Evolutionary conservation across 73 alveolate species (phyloP), one percentile per base, ranked within the genome.

Genomic region (Loxodes magnus): DNA sequence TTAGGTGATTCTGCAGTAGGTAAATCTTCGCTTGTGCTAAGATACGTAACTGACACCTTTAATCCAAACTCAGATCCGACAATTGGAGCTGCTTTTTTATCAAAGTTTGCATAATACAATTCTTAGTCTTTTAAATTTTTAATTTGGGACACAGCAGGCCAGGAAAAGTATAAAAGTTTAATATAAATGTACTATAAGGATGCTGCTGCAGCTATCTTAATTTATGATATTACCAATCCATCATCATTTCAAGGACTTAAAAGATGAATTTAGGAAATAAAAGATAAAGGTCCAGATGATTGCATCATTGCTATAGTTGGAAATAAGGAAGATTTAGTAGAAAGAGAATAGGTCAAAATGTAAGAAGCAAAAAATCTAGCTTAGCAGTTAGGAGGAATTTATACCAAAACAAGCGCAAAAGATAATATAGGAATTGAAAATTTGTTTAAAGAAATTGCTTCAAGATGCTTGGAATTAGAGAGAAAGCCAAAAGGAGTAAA

Each of bases 61-160:
- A n/a, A n/a, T n/a, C n/a, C n/a, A n/a, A n/a, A n/a, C n/a, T n/a
- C n/a, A n/a, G n/a, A n/a, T n/a, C n/a, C n/a, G n/a, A n/a, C n/a
- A n/a, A n/a, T n/a, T n/a, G n/a, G n/a, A n/a, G n/a, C n/a, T n/a
- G n/a, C n/a, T n/a, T n/a, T n/a, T n/a, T n/a, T n/a, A n/a, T n/a
- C n/a, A n/a, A n/a, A n/a, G n/a, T n/a, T n/a, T n/a, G n/a, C n/a
- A n/a, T n/a, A n/a, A n/a, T n/a, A n/a, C n/a, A n/a, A n/a, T n/a
- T n/a, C n/a, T n/a, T n/a, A n/a, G n/a, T n/a, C n/a, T n/a, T n/a
- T n/a, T n/a, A 74, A 16, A 27, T 50, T 12, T 53, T 55, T 21
- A 38, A 80, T 86, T 17, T 86, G 96, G 96, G 96, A 86, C 54
- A 86, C 96, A 14, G 96, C 96, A 9, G 96, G 96, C 2, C 82